These are phyloP conservation scores for Scheffersomyces lignicola DNA, from an alignment of 1,139 yeast genomes.

Conservation along the genomic window DNA sequence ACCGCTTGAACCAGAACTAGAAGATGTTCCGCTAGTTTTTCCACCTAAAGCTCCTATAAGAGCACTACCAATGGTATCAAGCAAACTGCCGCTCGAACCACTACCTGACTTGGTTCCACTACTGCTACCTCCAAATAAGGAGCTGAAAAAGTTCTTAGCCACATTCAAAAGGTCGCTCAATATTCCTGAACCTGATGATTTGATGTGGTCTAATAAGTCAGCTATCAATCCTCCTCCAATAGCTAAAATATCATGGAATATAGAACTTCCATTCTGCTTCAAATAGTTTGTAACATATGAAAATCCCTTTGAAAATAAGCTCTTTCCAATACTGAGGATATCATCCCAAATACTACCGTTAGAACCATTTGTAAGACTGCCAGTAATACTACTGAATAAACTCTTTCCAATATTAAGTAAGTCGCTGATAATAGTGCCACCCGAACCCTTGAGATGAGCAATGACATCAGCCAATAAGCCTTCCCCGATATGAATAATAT, in stretches of 20 bases:
- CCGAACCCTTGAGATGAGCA: background rate
- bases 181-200: slow-evolving; percentile 14
- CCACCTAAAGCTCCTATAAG: slow-evolving; percentile 5
- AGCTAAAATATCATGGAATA: slow-evolving; percentile 9
- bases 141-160: slow-evolving; percentile 11
- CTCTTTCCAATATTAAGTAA: background rate
- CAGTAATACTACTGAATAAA: background rate
- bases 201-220: slow-evolving; percentile 17
- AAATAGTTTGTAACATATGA: slow-evolving; percentile 1
- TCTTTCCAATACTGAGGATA: slow-evolving; percentile 1
- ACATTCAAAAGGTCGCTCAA: slow-evolving; percentile 13
- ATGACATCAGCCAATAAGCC: slow-evolving; percentile 6
- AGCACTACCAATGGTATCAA: slow-evolving; percentile 1
- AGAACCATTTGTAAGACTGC: background rate
- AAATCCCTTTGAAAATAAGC: background rate
- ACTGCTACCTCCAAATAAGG: slow-evolving; percentile 12
- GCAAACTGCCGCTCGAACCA: slow-evolving; percentile 5
- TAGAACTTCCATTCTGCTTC: slow-evolving; percentile 5
- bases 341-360: slow-evolving; percentile 3
- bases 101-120: slow-evolving; percentile 11
- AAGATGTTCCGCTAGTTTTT: slow-evolving; percentile 7
- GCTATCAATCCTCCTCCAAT: slow-evolving; percentile 13
- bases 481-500: slow-evolving; percentile 11
- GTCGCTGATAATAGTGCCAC: slow-evolving; percentile 4
- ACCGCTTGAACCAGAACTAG: slow-evolving; percentile 1